These are phyloP conservation scores for Ascochyta viciae-villosae DNA, from an alignment of 2,329 filamentous ascomycete species.

Conservation along the genomic window DNA sequence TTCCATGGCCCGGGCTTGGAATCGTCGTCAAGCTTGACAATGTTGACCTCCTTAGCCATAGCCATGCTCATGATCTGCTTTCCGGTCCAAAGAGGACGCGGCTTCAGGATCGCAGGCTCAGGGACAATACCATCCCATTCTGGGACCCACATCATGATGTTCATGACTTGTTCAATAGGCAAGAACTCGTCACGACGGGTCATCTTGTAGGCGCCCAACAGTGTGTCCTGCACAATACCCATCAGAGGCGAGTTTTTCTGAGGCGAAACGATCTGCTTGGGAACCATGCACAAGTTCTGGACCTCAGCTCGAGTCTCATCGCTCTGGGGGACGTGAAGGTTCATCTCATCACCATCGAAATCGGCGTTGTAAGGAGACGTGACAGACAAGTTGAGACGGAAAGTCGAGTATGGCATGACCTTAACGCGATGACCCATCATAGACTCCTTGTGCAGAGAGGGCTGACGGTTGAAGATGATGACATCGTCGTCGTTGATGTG, in stretches of 20 bases:
- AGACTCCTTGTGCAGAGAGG: conserved; percentile 98
- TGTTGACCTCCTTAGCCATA: conserved; percentile 84
- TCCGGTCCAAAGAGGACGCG: conserved; percentile 91
- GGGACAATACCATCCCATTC: conserved; percentile 97
- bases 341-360: conserved; percentile 99
- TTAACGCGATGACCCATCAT: conserved; percentile 99
- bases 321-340: conserved; percentile 97
- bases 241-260: conserved; percentile 97
- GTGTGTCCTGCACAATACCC: conserved; percentile 98
- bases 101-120: conserved; percentile 91
- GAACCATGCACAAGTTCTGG: conserved; percentile 95
- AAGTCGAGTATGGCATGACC: conserved; percentile 99
- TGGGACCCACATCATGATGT: conserved; percentile 95
- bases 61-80: conserved; percentile 97
- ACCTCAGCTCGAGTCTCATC: conserved; percentile 97
- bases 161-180: conserved; percentile 91
- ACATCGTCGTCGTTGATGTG: conserved; percentile 96
- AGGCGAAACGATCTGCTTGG: conserved; percentile 96
- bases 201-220: conserved; percentile 97
- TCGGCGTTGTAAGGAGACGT: conserved; percentile 99
- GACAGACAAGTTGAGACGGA: conserved; percentile 95
- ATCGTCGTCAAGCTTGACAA: conserved; percentile 65
- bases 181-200: conserved; percentile 92
- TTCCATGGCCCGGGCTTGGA: conserved; percentile 57
- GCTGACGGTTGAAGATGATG: conserved; percentile 99